Percentiles rank a stretch among this genome's conserved stretches.
These are phyloP conservation scores for Mortierella hygrophila DNA, from an alignment of 192 early-diverging fungal genomes.

Conservation along the genomic window DNA sequence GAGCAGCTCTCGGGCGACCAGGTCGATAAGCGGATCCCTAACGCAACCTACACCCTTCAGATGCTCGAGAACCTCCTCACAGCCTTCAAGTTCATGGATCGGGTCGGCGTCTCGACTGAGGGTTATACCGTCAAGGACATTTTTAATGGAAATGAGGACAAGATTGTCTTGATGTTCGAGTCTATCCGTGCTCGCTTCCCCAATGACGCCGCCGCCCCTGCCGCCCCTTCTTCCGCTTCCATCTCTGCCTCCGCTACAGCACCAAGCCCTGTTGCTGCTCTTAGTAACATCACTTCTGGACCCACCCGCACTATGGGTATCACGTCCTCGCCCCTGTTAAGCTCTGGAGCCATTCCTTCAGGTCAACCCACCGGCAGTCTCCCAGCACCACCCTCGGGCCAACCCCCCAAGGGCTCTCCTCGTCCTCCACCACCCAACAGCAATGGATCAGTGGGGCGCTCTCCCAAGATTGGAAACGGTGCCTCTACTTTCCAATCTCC, in stretches of 20 bases:
- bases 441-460: neutral
- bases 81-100: conserved; percentile 70
- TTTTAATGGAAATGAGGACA: conserved; percentile 53
- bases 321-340: neutral
- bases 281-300: neutral
- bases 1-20: conserved; percentile 62
- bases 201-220: neutral
- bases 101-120: conserved; percentile 65
- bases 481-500: neutral
- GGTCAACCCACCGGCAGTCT: neutral
- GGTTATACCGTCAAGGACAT: conserved; percentile 70
- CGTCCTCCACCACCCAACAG: neutral
- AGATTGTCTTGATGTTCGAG: conserved; percentile 50
- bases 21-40: conserved; percentile 60
- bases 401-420: conserved; percentile 27
- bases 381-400: neutral
- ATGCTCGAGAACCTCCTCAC: conserved; percentile 67
- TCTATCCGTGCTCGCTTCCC: conserved; percentile 43
- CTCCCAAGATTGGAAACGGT: conserved; percentile 11
- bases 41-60: conserved; percentile 62
- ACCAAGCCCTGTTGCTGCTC: neutral
- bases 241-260: neutral
- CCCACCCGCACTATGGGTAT: neutral
- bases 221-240: neutral
- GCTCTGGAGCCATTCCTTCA: neutral